Evolutionary conservation across 2,329 filamentous ascomycete genomes (phyloP).

Genomic region (Arthrobotrys sphaeroides): DNA sequence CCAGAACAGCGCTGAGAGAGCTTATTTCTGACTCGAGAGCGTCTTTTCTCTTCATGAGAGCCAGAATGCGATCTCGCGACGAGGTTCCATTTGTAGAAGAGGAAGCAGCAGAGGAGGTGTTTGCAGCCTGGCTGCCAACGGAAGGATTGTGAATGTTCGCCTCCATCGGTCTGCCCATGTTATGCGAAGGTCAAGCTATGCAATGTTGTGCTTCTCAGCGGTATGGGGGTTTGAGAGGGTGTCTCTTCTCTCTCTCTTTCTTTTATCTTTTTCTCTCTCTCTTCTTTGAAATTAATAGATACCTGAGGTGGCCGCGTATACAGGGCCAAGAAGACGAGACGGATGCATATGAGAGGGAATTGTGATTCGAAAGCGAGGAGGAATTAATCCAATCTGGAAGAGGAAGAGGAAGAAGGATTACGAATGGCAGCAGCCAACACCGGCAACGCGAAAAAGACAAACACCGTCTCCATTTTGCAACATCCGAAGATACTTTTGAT

Average conservation of each 20-base stretch:
- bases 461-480: constrained; percentile 16
- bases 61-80: constrained; percentile 55
- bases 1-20: constrained; percentile 84
- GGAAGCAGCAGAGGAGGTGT: constrained; percentile 34
- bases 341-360: not conserved
- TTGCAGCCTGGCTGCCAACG: constrained; percentile 50
- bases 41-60: constrained; percentile 72
- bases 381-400: not conserved
- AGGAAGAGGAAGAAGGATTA: constrained; percentile 11
- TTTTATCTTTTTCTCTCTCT: not conserved
- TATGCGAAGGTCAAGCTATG: constrained; percentile 1
- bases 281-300: constrained; percentile 8
- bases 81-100: constrained; percentile 42
- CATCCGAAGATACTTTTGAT: not conserved
- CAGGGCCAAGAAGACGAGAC: not conserved
- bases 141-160: constrained; percentile 51
- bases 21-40: constrained; percentile 85
- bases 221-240: constrained; percentile 26
- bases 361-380: constrained; percentile 6
- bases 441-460: constrained; percentile 32
- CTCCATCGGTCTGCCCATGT: constrained; percentile 51
- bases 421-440: not conserved
- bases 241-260: constrained; percentile 53
- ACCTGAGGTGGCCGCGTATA: not conserved
- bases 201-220: constrained; percentile 3